Base-by-base conservation (phyloP, 2,329 filamentous ascomycete species). In the Chaetomium olivaceum region DNA sequence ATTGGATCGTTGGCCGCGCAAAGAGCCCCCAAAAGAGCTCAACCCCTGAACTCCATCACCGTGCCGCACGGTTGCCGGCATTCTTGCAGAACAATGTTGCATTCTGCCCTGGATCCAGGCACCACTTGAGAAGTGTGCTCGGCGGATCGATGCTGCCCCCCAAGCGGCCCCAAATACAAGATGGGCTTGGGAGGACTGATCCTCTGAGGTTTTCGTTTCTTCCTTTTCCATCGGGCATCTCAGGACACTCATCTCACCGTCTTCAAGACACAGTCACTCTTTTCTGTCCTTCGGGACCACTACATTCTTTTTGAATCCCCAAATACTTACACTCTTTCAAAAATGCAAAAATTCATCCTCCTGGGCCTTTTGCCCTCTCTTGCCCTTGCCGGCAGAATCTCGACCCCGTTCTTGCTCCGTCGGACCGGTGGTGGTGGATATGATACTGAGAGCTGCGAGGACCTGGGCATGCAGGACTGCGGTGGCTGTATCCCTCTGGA, bases 341-440 rank as follows among this genome's bases (percentile, higher is more conserved):
- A 36, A 11, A 70, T 69, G 69, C 63, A 62, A 50, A 65, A 63
- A n/a, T 50, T 67, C n/a, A 36, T 70, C 50, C 9, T 69, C 46
- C 57, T 70, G 59, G 69, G 65, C 54, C 60, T 65, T 39, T 51
- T 70, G 62, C 67, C 69, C 62, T 57, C 64, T 39, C 16, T 64
- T 29, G 66, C 58, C 19, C 29, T 68, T 27, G 66, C 63, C 6
- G 29, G 50, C 31, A 63, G 57, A n/a, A 12, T 33, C 14, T 62
- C 58, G 31, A 46, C 46, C 29, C 54, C 58, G 2, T 56, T 66
- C 33, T n/a, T 52, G 29, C 43, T 63, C 33, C 57, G 63, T 23
- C 61, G 64, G 14, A 61, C 50, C 51, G 54, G 58, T 29, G 48
- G 27, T n/a, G 39, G 39, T 21, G 16, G 36, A 27, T 55, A 43